phyloP scores from a whole-genome alignment of 148 eudicot species.

The Drosera capensis region DNA sequence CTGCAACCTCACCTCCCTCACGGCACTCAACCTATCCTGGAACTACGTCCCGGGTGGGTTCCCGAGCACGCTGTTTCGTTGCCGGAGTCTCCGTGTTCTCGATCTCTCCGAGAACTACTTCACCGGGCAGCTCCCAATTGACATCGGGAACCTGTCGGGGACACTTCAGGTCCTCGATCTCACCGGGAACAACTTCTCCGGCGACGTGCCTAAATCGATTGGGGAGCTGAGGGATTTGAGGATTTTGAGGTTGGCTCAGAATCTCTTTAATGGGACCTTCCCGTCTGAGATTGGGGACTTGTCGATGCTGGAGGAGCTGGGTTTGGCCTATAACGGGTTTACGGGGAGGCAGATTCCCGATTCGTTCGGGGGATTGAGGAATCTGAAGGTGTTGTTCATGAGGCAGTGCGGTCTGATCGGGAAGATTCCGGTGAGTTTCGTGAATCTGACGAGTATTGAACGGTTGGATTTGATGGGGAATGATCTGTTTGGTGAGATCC shows the following conservation, averaged over 20 bases:
- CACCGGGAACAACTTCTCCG: conserved; percentile 47
- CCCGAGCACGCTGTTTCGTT: conserved; percentile 32
- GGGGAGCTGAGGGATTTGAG: conserved; percentile 25
- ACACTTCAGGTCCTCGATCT: conserved; percentile 28
- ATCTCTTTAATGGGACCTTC: conserved; percentile 38
- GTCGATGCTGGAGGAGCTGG: conserved; percentile 20
- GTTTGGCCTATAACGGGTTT: conserved; percentile 23
- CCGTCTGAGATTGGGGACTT: conserved; percentile 45
- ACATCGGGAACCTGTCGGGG: conserved; percentile 26
- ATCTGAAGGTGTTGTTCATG: conserved; percentile 26
- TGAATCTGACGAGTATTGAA: conserved; percentile 25
- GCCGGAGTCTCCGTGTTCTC: conserved; percentile 29
- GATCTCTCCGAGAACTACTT: conserved; percentile 42
- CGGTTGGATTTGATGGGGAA: conserved; percentile 37
- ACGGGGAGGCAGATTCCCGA: conserved; percentile 19
- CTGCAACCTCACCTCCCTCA: conserved; percentile 41
- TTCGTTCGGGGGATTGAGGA: conserved; percentile 31
- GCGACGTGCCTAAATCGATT: conserved; percentile 44
- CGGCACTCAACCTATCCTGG: conserved; percentile 22
- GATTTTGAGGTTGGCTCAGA: conserved; percentile 16
- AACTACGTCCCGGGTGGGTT: conserved; percentile 34
- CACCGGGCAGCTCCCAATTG: conserved; percentile 47
- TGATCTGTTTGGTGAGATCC: conserved; percentile 35
- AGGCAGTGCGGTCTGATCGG: conserved; percentile 29
- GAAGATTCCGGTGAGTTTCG: conserved; percentile 33